These are phyloP conservation scores for Boletellus sp. DNA, from an alignment of 1,284 basidiomycete genomes.

Conservation along the genomic window DNA sequence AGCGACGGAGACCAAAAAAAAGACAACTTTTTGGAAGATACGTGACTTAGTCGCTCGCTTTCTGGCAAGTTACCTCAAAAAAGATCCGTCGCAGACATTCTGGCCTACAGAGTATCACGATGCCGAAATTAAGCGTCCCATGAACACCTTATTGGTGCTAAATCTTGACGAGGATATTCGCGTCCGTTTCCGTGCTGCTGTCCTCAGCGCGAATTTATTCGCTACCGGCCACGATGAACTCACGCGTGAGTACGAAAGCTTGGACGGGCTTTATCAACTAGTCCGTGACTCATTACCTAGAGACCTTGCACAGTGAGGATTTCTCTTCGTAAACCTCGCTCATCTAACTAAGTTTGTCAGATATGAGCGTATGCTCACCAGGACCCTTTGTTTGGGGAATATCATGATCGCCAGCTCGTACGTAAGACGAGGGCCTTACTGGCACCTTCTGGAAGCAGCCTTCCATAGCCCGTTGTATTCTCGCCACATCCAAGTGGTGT, in stretches of 20 bases:
- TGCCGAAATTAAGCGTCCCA: slow-evolving; percentile 39
- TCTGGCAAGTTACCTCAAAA: slow-evolving; percentile 58
- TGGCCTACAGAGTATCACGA: slow-evolving; percentile 42
- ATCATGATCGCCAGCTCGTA: slow-evolving; percentile 79
- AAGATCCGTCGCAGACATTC: slow-evolving; percentile 54
- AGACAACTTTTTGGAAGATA: slow-evolving; percentile 61
- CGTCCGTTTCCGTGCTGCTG: slow-evolving; percentile 76
- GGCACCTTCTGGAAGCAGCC: slow-evolving; percentile 78
- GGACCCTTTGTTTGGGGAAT: slow-evolving; percentile 78
- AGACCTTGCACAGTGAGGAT: slow-evolving; percentile 46
- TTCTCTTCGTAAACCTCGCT: neutral
- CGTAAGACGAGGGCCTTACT: slow-evolving; percentile 83
- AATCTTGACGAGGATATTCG: slow-evolving; percentile 77
- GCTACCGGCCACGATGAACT: slow-evolving; percentile 29
- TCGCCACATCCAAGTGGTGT: slow-evolving; percentile 60
- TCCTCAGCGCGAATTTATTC: slow-evolving; percentile 61
- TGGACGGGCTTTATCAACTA: slow-evolving; percentile 39
- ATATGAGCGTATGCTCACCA: slow-evolving; percentile 76
- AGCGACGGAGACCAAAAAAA: slow-evolving; percentile 33
- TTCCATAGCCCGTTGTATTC: slow-evolving; percentile 47
- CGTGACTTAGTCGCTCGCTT: slow-evolving; percentile 67
- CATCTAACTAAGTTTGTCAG: slow-evolving; percentile 35
- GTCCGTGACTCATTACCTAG: slow-evolving; percentile 44
- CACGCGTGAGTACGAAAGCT: slow-evolving; percentile 18
- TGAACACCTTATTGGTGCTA: slow-evolving; percentile 49